Percentiles rank a stretch among this genome's conserved stretches.
These are phyloP conservation scores for Austroboletus novae-zelandiae DNA, from an alignment of 1,284 basidiomycete genomes.

Conservation along the genomic window DNA sequence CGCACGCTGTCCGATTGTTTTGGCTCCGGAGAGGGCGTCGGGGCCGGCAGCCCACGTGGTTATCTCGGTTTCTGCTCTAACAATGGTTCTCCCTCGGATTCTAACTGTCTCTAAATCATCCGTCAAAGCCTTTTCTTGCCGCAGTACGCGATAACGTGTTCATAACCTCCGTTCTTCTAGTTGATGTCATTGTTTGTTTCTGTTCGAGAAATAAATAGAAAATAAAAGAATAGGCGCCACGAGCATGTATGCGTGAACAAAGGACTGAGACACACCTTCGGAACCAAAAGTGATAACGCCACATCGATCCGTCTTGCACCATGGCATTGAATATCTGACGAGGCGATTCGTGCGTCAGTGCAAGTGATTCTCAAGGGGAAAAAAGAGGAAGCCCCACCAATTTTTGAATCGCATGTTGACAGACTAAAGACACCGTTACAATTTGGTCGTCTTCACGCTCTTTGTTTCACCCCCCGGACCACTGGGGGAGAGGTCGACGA, in stretches of 20 bases:
- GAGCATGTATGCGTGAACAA: too few species aligned
- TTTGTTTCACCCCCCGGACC: constrained; percentile 49
- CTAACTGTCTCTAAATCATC: constrained; percentile 45
- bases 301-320: constrained; percentile 89
- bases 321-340: constrained; percentile 83
- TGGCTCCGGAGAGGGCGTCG: constrained; percentile 48
- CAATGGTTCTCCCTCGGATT: constrained; percentile 40
- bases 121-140: constrained; percentile 26
- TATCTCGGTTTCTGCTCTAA: constrained; percentile 21
- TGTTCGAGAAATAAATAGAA: constrained; percentile 9
- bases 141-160: constrained; percentile 51
- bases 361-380: background rate
- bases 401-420: constrained; percentile 85
- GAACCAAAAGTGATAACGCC: constrained; percentile 84
- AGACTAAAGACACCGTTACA: constrained; percentile 82
- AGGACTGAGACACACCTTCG: constrained; percentile 49
- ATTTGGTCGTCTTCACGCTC: constrained; percentile 63
- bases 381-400: constrained; percentile 63
- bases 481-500: constrained; percentile 78
- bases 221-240: too few species aligned
- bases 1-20: constrained; percentile 30
- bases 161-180: constrained; percentile 64
- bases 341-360: background rate
- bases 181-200: constrained; percentile 79
- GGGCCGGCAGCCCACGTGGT: constrained; percentile 40